Conservation (phyloP, 176 grass and related monocot species). For the Guadua angustifolia region DNA sequence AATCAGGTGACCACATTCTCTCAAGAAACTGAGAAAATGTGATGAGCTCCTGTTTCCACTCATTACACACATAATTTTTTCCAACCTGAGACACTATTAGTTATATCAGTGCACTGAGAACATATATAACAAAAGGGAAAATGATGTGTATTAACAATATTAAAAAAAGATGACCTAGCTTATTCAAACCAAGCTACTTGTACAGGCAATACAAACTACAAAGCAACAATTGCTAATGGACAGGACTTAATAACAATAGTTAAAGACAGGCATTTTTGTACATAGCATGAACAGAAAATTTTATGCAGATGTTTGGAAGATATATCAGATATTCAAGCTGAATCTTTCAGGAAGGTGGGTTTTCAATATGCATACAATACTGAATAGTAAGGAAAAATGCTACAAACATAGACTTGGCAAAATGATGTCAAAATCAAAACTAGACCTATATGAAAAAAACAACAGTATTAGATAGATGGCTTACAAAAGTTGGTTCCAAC, state of each 20-base stretch:
- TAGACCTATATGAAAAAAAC: background rate
- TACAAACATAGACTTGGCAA: background rate
- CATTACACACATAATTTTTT: constrained; percentile 70
- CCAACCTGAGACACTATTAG: constrained; percentile 67
- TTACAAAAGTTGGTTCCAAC: background rate
- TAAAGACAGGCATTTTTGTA: constrained; percentile 1
- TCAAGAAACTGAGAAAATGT: constrained; percentile 92
- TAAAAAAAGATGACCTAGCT: constrained; percentile 25
- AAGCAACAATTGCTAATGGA: constrained; percentile 14
- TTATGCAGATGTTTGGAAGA: background rate
- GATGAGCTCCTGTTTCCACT: constrained; percentile 91
- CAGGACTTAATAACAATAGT: background rate
- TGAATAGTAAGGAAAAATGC: constrained; percentile 1
- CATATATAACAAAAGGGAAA: constrained; percentile 15
- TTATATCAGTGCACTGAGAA: constrained; percentile 30
- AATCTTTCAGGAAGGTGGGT: background rate
- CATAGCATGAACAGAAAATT: constrained; percentile 25
- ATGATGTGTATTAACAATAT: background rate
- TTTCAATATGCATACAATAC: background rate
- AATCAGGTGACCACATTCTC: constrained; percentile 65
- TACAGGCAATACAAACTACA: background rate
- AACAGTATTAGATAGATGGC: background rate
- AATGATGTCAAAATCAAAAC: background rate
- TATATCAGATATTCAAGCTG: background rate
- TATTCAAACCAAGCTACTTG: background rate